Percentiles rank a stretch among this genome's conserved stretches.
Conservation (phyloP, 2,329 filamentous ascomycete species). For the Fusarium multiceps region DNA sequence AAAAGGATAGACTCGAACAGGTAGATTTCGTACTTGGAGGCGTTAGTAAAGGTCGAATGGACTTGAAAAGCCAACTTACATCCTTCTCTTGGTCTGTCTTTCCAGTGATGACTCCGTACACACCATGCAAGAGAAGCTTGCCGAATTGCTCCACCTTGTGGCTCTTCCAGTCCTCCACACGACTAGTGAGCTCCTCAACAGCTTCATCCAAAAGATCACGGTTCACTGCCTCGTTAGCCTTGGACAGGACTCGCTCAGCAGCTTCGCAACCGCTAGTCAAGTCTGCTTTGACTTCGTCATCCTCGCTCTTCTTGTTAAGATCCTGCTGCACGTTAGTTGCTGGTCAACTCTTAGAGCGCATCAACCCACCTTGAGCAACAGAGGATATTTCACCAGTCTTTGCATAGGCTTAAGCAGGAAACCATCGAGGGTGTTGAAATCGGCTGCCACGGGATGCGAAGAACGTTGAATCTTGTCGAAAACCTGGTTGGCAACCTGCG, state of each 20-base stretch:
- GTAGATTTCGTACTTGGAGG: slow-evolving; percentile 90
- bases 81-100: slow-evolving; percentile 93
- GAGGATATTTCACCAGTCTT: slow-evolving; percentile 90
- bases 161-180: slow-evolving; percentile 98
- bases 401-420: slow-evolving; percentile 98
- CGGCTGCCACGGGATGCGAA: slow-evolving; percentile 82
- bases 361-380: slow-evolving; percentile 79
- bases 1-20: slow-evolving; percentile 95
- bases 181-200: slow-evolving; percentile 79
- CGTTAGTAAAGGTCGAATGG: slow-evolving; percentile 22
- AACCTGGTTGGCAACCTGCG: slow-evolving; percentile 82
- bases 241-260: slow-evolving; percentile 82
- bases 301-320: slow-evolving; percentile 84
- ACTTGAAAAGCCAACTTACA: slow-evolving; percentile 62
- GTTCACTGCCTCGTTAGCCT: slow-evolving; percentile 91
- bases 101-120: slow-evolving; percentile 90
- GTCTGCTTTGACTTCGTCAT: slow-evolving; percentile 76
- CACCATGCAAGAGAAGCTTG: slow-evolving; percentile 85
- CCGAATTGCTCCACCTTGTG: slow-evolving; percentile 93
- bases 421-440: slow-evolving; percentile 87
- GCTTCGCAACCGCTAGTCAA: slow-evolving; percentile 81
- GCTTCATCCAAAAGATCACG: slow-evolving; percentile 87
- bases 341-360: slow-evolving; percentile 1
- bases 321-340: slow-evolving; percentile 67
- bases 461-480: slow-evolving; percentile 87